These are phyloP conservation scores for Sphaerulina vaccinii DNA, from an alignment of 2,329 filamentous ascomycete species.

Conservation along the genomic window DNA sequence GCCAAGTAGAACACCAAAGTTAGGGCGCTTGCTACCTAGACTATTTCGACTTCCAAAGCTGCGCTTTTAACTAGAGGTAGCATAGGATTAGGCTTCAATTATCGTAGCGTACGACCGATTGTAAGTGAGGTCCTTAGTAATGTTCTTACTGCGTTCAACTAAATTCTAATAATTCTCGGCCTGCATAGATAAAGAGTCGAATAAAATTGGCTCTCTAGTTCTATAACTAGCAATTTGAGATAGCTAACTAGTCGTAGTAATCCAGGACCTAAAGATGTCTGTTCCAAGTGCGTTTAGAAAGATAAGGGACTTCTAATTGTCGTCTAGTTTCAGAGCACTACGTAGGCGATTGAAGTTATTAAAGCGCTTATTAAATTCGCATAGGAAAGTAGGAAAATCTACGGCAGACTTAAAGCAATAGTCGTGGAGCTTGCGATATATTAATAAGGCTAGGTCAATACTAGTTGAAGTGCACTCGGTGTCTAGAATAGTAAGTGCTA, in stretches of 20 bases:
- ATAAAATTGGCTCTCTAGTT: background rate
- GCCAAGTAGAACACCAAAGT: too few relatives aligned
- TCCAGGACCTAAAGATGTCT: background rate
- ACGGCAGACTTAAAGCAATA: background rate
- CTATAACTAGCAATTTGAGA: background rate
- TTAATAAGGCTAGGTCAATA: background rate
- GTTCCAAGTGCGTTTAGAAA: background rate
- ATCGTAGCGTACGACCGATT: too few relatives aligned
- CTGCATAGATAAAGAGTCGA: background rate
- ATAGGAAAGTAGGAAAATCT: background rate
- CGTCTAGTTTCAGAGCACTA: background rate
- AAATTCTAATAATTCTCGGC: background rate
- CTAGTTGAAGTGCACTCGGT: background rate
- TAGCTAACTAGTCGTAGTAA: background rate
- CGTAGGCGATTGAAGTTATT: background rate
- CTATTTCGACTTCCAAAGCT: too few relatives aligned
- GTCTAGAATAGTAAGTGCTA: background rate
- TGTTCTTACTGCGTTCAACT: background rate
- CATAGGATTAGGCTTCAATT: too few relatives aligned
- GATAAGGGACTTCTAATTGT: background rate
- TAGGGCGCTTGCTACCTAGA: too few relatives aligned
- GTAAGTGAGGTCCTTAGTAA: background rate
- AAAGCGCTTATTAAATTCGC: background rate
- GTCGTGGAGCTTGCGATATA: background rate
- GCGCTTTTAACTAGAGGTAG: too few relatives aligned